Evolutionary conservation across 176 grass and related monocot species (phyloP), one percentile per base, ranked within the genome.

Genomic region (Hsuehochloa calcarea): DNA sequence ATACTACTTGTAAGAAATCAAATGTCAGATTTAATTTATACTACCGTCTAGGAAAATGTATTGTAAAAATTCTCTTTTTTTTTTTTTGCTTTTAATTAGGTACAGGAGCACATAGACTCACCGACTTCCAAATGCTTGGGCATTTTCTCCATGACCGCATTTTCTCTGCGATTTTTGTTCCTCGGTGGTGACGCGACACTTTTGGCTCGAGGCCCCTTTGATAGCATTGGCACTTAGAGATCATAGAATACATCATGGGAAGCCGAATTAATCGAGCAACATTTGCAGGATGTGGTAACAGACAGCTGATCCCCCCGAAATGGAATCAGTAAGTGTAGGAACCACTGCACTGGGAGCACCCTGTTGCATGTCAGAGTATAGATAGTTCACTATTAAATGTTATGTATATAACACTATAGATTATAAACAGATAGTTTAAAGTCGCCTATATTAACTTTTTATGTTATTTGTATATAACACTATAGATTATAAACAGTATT

Each of bases 161-260:
- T 64, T 49, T 67, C 65, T 54, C 31, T 80, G 59, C 11, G 60
- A 75, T 8, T 58, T 76, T 43, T 75, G 68, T 86, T 83, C 68
- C 14, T 88, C 86, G 75, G 67, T 58, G 49, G 64, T 16, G 65
- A 61, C 51, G 38, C 45, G 74, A 22, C 27, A 79, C 56, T 89
- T 75, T 83, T 69, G 25, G 86, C 38, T 68, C 74, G 56, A 49
- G 79, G 5, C 71, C 64, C 85, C 87, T 90, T 82, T 62, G 96
- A 76, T 82, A 91, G 84, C 77, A 95, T 77, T 22, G 91, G 20
- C 19, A 90, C 41, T 63, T 84, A 90, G 74, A 98, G 78, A 56
- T 90, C 89, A 43, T 71, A 22, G 84, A 90, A 84, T 25, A 60
- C 5, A 43, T 87, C 84, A 66, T 61, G 51, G 4, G 44, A 39